Evolutionary conservation across 371 early-diverging fungal genomes (phyloP).

Genomic region (Syncephalastrum racemosum): DNA sequence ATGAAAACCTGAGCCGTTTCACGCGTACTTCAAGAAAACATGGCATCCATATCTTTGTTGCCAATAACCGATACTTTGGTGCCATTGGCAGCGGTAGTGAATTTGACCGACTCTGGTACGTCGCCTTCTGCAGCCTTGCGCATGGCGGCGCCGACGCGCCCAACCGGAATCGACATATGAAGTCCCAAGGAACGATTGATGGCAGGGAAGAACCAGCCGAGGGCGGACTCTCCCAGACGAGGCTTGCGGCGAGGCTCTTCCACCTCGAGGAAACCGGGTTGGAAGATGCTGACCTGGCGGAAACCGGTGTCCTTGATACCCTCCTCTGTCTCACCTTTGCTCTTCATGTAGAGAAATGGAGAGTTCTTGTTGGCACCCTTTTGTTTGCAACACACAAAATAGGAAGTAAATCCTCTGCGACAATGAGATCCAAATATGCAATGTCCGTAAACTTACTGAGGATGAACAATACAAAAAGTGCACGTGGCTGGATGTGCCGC

Average conservation of each 20-base stretch:
- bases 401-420: neutral
- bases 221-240: slow-evolving; percentile 18
- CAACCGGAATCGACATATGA: slow-evolving; percentile 19
- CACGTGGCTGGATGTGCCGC: slow-evolving; percentile 24
- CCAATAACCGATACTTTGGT: slow-evolving; percentile 7
- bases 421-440: neutral
- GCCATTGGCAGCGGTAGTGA: neutral
- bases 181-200: slow-evolving; percentile 21
- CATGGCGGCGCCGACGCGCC: slow-evolving; percentile 36
- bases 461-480: slow-evolving; percentile 73
- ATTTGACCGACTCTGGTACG: neutral
- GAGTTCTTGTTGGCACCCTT: slow-evolving; percentile 62
- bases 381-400: neutral
- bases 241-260: slow-evolving; percentile 37
- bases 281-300: slow-evolving; percentile 61
- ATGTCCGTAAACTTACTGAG: slow-evolving; percentile 15
- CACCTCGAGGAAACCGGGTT: slow-evolving; percentile 57
- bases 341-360: slow-evolving; percentile 63
- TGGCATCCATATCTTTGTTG: slow-evolving; percentile 13
- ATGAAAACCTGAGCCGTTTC: neutral
- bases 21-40: neutral
- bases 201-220: slow-evolving; percentile 12
- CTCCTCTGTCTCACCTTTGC: slow-evolving; percentile 78
- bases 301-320: slow-evolving; percentile 63
- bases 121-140: slow-evolving; percentile 18